Evolutionary conservation across 106 monocot genomes (phyloP).

Genomic region (Amphibolis antarctica): DNA sequence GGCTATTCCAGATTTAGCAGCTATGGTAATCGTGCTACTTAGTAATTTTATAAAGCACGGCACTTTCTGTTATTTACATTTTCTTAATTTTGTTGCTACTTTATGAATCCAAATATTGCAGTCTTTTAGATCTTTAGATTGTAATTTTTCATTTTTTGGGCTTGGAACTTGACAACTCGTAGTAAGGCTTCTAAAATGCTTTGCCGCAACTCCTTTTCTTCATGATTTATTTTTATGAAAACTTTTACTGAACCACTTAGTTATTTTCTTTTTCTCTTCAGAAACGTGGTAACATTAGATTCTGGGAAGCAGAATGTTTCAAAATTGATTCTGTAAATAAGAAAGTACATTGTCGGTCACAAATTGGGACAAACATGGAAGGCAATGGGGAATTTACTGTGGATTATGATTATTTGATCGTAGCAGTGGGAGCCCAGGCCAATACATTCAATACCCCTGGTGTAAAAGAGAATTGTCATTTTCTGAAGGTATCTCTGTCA

Average conservation of each 20-base stretch:
- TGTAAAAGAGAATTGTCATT: conserved; percentile 78
- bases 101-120: no score
- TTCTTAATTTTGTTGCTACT: no score
- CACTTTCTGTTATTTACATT: no score
- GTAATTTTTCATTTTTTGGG: no score
- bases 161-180: no score
- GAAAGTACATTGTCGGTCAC: conserved; percentile 49
- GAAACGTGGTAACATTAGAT: conserved; percentile 58
- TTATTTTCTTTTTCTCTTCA: conserved; percentile 9
- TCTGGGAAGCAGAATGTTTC: conserved; percentile 86
- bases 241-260: background rate
- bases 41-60: no score
- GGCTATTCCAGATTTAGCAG: no score
- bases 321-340: conserved; percentile 71
- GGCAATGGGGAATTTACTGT: conserved; percentile 84
- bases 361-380: conserved; percentile 55
- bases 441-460: conserved; percentile 99
- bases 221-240: no score
- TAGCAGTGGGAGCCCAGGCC: conserved; percentile 68
- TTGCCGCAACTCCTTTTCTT: no score
- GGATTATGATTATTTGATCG: conserved; percentile 80
- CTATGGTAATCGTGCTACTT: no score
- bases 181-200: no score
- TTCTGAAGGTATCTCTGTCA: conserved; percentile 57
- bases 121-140: no score